phyloP scores from a whole-genome alignment of 805 yeast species.

The Sungouiozyma ichnusensis region DNA sequence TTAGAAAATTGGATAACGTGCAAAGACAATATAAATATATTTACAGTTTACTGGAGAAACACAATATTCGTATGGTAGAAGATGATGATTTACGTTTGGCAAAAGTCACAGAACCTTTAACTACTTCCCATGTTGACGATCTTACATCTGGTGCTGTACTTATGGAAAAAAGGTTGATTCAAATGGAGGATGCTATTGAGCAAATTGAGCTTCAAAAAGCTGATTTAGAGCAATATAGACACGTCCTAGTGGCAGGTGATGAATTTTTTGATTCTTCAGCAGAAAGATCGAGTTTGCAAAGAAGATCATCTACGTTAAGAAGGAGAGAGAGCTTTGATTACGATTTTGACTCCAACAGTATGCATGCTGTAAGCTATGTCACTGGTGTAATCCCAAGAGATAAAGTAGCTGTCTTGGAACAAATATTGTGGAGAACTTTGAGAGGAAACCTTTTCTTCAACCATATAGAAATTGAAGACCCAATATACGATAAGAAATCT shows the following conservation, averaged over 20 bases:
- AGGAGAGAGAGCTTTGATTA: conserved; percentile 13
- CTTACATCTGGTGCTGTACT: conserved; percentile 49
- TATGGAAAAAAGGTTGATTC: conserved; percentile 64
- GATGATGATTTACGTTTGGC: conserved; percentile 26
- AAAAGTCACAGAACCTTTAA: conserved; percentile 25
- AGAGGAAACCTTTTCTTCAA: conserved; percentile 63
- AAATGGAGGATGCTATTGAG: conserved; percentile 60
- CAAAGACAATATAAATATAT: conserved; percentile 69
- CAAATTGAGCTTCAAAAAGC: conserved; percentile 44
- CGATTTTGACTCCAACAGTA: conserved; percentile 20
- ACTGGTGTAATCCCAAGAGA: conserved; percentile 58
- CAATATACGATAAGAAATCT: conserved; percentile 45
- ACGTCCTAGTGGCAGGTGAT: conserved; percentile 40
- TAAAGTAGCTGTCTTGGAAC: conserved; percentile 50
- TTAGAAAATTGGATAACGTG: conserved; percentile 73
- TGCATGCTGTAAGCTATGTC: conserved; percentile 36
- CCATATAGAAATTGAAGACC: conserved; percentile 44
- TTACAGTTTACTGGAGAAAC: conserved; percentile 40
- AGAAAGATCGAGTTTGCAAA: conserved; percentile 3
- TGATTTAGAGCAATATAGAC: conserved; percentile 53
- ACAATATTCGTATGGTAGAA: conserved; percentile 31
- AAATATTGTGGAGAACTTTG: conserved; percentile 62
- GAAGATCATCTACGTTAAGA: background rate
- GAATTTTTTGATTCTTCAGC: conserved; percentile 31
- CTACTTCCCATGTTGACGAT: conserved; percentile 61